Conservation (phyloP, 106 monocot genomes). For the Apostasia shenzhenica region DNA sequence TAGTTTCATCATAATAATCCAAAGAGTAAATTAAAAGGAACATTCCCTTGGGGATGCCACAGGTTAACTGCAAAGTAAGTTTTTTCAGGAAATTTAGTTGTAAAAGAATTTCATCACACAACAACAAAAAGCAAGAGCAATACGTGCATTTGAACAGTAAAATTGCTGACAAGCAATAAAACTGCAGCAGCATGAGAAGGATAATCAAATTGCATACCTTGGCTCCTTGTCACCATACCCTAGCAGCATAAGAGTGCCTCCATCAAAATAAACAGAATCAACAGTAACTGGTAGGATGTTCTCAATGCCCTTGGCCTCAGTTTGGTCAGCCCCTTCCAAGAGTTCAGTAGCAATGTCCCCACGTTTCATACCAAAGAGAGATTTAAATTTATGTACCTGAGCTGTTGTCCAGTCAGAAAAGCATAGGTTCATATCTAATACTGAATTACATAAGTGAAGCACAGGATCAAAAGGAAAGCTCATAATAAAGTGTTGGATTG, state of each 20-base stretch:
- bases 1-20: no score
- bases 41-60: no score
- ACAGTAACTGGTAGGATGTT: constrained; percentile 62
- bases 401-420: constrained; percentile 22
- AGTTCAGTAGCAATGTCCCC: constrained; percentile 59
- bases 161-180: constrained; percentile 1
- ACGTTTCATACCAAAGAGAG: constrained; percentile 29
- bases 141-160: background rate
- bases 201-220: constrained; percentile 42
- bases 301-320: constrained; percentile 30
- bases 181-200: background rate
- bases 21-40: no score
- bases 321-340: constrained; percentile 33
- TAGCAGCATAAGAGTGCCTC: constrained; percentile 82
- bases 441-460: constrained; percentile 9
- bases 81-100: no score
- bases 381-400: constrained; percentile 39
- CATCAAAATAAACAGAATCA: constrained; percentile 84
- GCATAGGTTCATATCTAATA: constrained; percentile 10
- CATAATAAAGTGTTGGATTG: constrained; percentile 15
- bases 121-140: no score
- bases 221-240: constrained; percentile 91
- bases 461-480: constrained; percentile 21
- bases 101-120: no score
- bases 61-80: no score